Base-by-base conservation (phyloP, 2,329 filamentous ascomycete species). In the Boeremia lycopersici region DNA sequence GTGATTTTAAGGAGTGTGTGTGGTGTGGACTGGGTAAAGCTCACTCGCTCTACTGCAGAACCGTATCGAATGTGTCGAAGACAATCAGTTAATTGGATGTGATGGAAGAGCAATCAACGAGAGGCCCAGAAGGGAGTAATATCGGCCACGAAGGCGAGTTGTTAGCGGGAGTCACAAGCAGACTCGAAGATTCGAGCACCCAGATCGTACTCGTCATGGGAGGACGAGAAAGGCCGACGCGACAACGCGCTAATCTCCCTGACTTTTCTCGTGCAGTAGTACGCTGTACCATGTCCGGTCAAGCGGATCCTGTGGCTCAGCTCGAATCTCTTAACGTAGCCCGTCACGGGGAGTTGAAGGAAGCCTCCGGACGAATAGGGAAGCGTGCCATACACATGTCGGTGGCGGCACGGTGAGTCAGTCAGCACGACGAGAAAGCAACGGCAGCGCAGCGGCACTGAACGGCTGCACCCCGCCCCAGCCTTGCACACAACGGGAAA, bases 1-100 rank as follows among this genome's bases (percentile, higher is more conserved):
- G 79, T 3, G 79, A 42, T 75, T 59, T 61, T 60, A 65, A 57
- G 63, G 54, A 55, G 51, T 46, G 53, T 53, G 53, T 43, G 54
- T 45, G 45, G 51, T 53, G 55, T 55, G 50, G 50, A 58, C 50
- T 60, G 40, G 40, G 55, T 53, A 56, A 56, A 63, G 57, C 48
- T 48, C 47, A 50, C 53, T 55, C 55, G 61, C 55, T 52, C 40
- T 57, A 29, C 44, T 44, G 38, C 50, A 43, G 53, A 59, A 57
- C 56, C 48, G 53, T 59, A 26, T 46, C 53, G 52, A 31, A 35
- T 57, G 33, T 46, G 55, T 55, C 53, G 43, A 55, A 42, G 29
- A 29, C 17, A 25, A 28, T 15, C 19, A 42, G 46, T 47, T 36
- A 19, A 56, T 60, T 54, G 54, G 57, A 48, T 55, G 38, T 41